These are phyloP conservation scores for Chaetomium globosum DNA, from an alignment of 2,329 filamentous ascomycete genomes.

Conservation along the genomic window DNA sequence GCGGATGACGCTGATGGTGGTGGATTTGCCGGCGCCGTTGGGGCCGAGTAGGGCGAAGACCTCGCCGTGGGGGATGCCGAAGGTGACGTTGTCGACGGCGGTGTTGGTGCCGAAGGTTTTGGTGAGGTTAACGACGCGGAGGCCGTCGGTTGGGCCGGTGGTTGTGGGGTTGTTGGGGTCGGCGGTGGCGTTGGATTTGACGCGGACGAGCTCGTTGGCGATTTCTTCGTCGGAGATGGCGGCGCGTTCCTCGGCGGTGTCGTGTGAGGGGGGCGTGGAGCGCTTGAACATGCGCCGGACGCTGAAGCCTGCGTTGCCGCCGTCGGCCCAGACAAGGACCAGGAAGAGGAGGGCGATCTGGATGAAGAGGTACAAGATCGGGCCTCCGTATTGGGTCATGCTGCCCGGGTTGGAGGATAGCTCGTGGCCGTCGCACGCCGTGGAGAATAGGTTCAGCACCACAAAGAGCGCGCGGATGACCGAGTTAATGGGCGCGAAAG, in stretches of 20 bases:
- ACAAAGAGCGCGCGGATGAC: constrained; percentile 74
- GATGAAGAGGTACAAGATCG: constrained; percentile 78
- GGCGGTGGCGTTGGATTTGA: constrained; percentile 53
- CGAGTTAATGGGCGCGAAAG: constrained; percentile 76
- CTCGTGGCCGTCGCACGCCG: constrained; percentile 68
- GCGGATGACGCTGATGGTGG: constrained; percentile 83
- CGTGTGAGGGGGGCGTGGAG: constrained; percentile 3
- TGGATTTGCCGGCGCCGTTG: constrained; percentile 89
- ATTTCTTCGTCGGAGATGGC: constrained; percentile 60
- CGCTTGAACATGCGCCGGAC: constrained; percentile 49
- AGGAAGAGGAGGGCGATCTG: constrained; percentile 73
- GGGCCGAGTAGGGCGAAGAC: constrained; percentile 88
- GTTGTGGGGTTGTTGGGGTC: no score
- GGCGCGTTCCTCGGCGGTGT: constrained; percentile 41
- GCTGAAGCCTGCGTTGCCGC: constrained; percentile 65
- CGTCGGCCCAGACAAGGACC: constrained; percentile 78
- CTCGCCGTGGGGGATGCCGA: constrained; percentile 76
- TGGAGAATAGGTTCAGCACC: constrained; percentile 79
- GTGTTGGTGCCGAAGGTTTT: constrained; percentile 76
- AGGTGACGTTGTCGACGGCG: constrained; percentile 86
- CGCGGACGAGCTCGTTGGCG: constrained; percentile 63
- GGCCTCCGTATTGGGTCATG: constrained; percentile 76
- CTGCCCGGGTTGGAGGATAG: constrained; percentile 69
- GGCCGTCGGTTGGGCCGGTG: constrained; percentile 58
- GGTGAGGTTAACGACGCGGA: constrained; percentile 77